Conservation (phyloP, 495 filamentous ascomycete genomes). For the Gamarada debralockiae region DNA sequence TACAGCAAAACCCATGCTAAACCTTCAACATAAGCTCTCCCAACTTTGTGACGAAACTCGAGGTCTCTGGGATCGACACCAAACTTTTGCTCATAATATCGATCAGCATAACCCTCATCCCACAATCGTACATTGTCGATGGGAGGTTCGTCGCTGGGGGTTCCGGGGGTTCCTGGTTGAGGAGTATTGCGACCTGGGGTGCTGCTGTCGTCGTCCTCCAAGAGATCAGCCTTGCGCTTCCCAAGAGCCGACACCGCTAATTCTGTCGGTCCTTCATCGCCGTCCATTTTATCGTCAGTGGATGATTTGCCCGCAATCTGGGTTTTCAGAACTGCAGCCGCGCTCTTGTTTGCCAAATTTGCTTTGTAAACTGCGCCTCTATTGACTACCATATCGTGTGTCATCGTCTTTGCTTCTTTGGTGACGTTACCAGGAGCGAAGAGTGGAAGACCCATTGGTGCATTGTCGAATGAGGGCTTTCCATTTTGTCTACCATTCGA, state of each 20-base stretch:
- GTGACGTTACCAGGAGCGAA: slow-evolving; percentile 51
- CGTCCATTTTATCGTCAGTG: slow-evolving; percentile 6
- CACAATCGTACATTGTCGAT: slow-evolving; percentile 85
- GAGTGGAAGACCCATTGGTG: slow-evolving; percentile 21
- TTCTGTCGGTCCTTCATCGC: slow-evolving; percentile 20
- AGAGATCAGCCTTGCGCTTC: slow-evolving; percentile 53
- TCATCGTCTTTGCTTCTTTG: slow-evolving; percentile 55
- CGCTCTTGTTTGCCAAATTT: slow-evolving; percentile 90
- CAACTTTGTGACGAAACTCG: slow-evolving; percentile 88
- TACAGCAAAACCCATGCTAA: slow-evolving; percentile 97
- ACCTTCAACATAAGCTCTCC: slow-evolving; percentile 89
- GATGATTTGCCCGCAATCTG: slow-evolving; percentile 51
- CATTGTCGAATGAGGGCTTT: slow-evolving; percentile 11
- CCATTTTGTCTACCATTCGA: slow-evolving; percentile 21
- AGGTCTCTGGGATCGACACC: slow-evolving; percentile 74
- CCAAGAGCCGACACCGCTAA: slow-evolving; percentile 37
- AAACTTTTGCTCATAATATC: slow-evolving; percentile 98
- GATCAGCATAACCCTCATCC: slow-evolving; percentile 91
- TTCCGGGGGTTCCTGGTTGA: slow-evolving; percentile 41
- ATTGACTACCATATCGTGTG: slow-evolving; percentile 88
- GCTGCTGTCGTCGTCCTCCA: slow-evolving; percentile 54
- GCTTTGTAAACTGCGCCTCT: slow-evolving; percentile 68
- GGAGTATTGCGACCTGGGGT: slow-evolving; percentile 56
- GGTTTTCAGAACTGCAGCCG: slow-evolving; percentile 83
- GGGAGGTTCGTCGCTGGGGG: slow-evolving; percentile 53